phyloP scores from a whole-genome alignment of 75 land plant species.

The Azolla pinnata region DNA sequence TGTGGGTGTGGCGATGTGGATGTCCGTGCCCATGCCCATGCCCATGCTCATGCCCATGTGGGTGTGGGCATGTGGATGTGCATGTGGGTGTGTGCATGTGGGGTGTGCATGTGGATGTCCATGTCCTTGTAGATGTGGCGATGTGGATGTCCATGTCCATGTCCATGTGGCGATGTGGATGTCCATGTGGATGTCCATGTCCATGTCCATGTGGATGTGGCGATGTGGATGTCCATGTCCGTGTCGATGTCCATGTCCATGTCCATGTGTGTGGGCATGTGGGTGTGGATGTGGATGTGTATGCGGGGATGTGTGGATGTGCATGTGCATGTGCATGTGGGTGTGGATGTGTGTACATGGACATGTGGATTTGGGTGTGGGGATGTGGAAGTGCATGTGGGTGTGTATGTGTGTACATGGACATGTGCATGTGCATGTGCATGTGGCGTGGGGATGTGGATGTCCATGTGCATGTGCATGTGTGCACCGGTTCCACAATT shows the following conservation, averaged over 20 bases:
- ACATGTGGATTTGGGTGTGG: not conserved
- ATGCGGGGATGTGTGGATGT: not conserved
- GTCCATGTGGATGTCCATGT: not conserved
- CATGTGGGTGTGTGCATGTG: not conserved
- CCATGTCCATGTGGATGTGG: not conserved
- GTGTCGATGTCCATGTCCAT: not conserved
- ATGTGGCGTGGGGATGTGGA: not conserved
- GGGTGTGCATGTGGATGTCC: not conserved
- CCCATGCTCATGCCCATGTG: not conserved
- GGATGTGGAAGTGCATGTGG: not conserved
- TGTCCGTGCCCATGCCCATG: not conserved
- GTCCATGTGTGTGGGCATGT: not conserved
- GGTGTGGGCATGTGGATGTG: not conserved
- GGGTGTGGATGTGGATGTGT: not conserved
- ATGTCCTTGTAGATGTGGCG: not conserved
- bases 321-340: not conserved
- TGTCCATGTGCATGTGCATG: not conserved
- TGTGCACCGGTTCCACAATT: no score
- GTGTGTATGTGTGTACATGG: not conserved
- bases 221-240: not conserved
- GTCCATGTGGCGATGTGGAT: not conserved
- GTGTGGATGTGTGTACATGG: not conserved
- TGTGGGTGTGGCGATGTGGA: not conserved
- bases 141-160: not conserved
- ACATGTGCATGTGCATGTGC: not conserved